Base-by-base conservation (phyloP, 768 basidiomycete species). In the Lentinula detonsa region DNA sequence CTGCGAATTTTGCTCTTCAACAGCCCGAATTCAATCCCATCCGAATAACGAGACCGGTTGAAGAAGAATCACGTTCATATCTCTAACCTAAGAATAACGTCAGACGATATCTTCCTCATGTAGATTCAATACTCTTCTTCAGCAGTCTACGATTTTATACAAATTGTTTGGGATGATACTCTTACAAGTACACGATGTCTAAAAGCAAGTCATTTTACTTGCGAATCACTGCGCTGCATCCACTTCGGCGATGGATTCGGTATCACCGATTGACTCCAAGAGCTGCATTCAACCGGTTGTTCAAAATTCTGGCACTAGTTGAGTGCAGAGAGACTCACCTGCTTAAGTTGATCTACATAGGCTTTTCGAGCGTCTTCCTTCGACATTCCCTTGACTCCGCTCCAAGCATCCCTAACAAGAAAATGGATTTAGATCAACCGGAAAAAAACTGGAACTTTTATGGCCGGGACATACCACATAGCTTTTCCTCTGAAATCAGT, bases 401-500 rank as follows among this genome's bases (percentile, higher is more conserved):
- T 81, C 93, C 94, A 97, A 21, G 95, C 96, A 68, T 91, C 85
- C 94, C 93, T 95, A 67, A 18, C 56, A 42, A 33, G 21, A 59
- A 37, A 62, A 40, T 60, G 15, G 43, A 60, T 23, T 66, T n/a
- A 61, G 65, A 61, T 60, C 51, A 62, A 54, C 13, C 8, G 39
- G 37, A 55, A 63, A 21, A 21, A 57, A 61, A 61, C 28, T 28
- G 28, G 60, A 13, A 34, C n/a, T 11, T 21, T 34, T 57, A 52
- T 59, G 55, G 45, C 37, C 40, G 34, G 64, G 74, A 65, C 75
- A 64, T 55, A 93, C 93, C 94, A 96, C 80, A 98, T 98, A 65
- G 86, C 88, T 75, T 91, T 95, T 65, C 88, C 95, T 21, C 77
- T 74, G 69, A 97, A 95, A 71, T 96, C 92, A 42, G 97, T 70